Percentiles rank a stretch among this genome's conserved stretches.
Evolutionary conservation across 2,329 filamentous ascomycete genomes (phyloP).

Genomic region (Fusarium begoniae): DNA sequence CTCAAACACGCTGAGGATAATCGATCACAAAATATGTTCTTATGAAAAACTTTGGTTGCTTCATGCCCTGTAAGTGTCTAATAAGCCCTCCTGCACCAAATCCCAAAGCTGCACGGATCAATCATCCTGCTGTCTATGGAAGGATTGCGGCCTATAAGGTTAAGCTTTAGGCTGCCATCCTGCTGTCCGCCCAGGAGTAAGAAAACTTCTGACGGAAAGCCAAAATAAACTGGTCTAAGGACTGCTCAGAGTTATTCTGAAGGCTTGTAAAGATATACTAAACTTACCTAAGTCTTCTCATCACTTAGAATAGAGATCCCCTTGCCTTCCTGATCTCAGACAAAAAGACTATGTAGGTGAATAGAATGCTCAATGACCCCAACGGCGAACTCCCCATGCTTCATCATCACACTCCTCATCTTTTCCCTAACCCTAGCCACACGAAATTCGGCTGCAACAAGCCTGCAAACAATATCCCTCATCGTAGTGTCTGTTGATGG

Average conservation of each 20-base stretch:
- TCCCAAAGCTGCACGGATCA: not conserved
- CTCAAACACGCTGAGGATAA: too few species aligned
- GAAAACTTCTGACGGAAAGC: too few species aligned
- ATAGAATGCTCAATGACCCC: slow-evolving; percentile 25
- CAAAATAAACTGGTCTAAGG: not conserved
- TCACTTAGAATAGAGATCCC: not conserved
- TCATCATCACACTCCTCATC: slow-evolving; percentile 1
- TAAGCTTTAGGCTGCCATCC: not conserved
- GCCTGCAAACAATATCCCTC: slow-evolving; percentile 21
- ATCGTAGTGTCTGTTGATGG: not conserved
- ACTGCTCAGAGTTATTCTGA: not conserved
- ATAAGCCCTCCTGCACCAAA: too few species aligned
- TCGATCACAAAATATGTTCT: too few species aligned
- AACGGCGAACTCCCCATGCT: slow-evolving; percentile 24
- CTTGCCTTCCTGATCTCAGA: not conserved
- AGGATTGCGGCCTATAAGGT: too few species aligned
- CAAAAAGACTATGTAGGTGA: not conserved
- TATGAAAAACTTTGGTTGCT: too few species aligned
- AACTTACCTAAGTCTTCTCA: not conserved
- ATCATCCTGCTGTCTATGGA: not conserved
- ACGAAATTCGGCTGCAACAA: slow-evolving; percentile 6
- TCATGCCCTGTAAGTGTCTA: too few species aligned
- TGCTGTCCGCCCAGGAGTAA: too few species aligned
- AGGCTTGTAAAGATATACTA: not conserved
- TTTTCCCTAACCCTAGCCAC: not conserved